Percentiles rank a stretch among this genome's conserved stretches.
Conservation (phyloP, 2,329 filamentous ascomycete genomes). For the Tolypocladium capitatum region DNA sequence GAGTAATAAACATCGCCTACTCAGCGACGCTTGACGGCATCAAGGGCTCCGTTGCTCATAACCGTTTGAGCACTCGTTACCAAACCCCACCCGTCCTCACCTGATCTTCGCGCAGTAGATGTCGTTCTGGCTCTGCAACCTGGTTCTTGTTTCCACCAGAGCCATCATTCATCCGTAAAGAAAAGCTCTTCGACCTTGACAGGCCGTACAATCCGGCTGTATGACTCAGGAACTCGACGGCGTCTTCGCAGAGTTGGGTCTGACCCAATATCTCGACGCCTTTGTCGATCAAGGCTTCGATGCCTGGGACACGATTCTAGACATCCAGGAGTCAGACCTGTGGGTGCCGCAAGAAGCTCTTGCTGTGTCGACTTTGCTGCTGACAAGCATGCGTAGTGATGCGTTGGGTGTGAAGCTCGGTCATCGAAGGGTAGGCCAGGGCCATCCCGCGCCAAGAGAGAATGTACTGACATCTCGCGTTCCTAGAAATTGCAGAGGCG, state of each 20-base stretch:
- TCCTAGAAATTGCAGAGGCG: slow-evolving; percentile 72
- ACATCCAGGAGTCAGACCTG: slow-evolving; percentile 77
- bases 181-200: not conserved
- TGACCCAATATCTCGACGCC: slow-evolving; percentile 60
- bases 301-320: slow-evolving; percentile 69
- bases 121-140: slow-evolving; percentile 1
- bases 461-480: slow-evolving; percentile 4
- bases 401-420: slow-evolving; percentile 66
- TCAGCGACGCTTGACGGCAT: not conserved
- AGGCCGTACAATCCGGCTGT: slow-evolving; percentile 9
- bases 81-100: not conserved
- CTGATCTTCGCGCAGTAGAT: slow-evolving; percentile 4
- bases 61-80: not conserved
- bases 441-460: not conserved
- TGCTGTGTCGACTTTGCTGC: not conserved
- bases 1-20: not conserved
- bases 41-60: not conserved
- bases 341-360: slow-evolving; percentile 27
- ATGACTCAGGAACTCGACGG: slow-evolving; percentile 47
- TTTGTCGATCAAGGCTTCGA: slow-evolving; percentile 75
- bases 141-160: not conserved
- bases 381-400: slow-evolving; percentile 37
- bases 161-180: not conserved
- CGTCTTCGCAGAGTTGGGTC: slow-evolving; percentile 61
- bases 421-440: slow-evolving; percentile 55